phyloP scores from a whole-genome alignment of 768 basidiomycete species.

The Arthromyces matolae region DNA sequence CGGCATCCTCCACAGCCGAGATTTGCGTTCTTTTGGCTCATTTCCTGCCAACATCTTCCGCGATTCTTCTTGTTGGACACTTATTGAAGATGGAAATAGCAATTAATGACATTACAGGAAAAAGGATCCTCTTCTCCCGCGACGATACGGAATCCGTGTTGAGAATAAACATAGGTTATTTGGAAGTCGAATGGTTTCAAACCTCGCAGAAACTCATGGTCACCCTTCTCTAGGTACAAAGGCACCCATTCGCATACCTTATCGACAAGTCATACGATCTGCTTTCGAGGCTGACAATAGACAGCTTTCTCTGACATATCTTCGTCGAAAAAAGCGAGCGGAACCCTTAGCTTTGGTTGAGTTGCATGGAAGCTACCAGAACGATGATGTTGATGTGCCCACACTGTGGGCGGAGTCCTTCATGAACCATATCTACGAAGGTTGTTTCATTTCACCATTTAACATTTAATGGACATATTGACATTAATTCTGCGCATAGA shows the following conservation, averaged over 20 bases:
- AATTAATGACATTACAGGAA: constrained; percentile 11
- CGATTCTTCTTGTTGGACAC: too few relatives aligned
- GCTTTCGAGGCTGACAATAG: constrained; percentile 30
- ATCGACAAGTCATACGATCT: constrained; percentile 54
- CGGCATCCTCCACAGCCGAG: too few relatives aligned
- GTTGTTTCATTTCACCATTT: constrained; percentile 31
- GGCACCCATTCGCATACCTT: constrained; percentile 32
- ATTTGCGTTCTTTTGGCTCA: too few relatives aligned
- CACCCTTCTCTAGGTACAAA: constrained; percentile 2
- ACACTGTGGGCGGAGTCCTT: constrained; percentile 52
- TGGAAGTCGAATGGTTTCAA: not conserved
- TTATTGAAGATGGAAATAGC: constrained; percentile 1
- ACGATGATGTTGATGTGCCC: constrained; percentile 30
- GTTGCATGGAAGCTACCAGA: constrained; percentile 39
- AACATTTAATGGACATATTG: not conserved
- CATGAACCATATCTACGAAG: constrained; percentile 59
- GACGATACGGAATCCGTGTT: constrained; percentile 11
- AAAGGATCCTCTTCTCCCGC: too few relatives aligned
- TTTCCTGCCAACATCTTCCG: too few relatives aligned
- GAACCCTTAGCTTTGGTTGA: constrained; percentile 35
- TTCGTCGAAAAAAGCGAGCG: constrained; percentile 43
- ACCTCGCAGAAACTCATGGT: not conserved
- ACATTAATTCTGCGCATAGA: constrained; percentile 19
- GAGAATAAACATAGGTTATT: constrained; percentile 17
- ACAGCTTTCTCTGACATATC: constrained; percentile 46